Base-by-base conservation (phyloP, 2,329 filamentous ascomycete species). In the Pseudocercospora fijiensis region DNA sequence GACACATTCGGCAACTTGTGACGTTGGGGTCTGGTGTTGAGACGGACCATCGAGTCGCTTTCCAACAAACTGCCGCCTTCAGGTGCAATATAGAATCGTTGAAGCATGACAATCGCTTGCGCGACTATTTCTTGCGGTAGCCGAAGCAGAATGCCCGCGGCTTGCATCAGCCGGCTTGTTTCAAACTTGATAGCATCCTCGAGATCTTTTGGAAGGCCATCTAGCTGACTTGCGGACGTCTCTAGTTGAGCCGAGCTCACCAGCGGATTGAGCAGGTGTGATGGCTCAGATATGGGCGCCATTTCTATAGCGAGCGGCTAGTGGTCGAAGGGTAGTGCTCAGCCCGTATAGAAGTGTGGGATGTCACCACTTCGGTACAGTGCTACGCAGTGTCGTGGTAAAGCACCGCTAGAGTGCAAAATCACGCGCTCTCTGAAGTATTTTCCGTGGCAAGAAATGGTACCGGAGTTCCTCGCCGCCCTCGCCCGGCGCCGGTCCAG, bases 71-170 rank as follows among this genome's bases (percentile, higher is more conserved):
- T 83, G 5, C 80, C 81, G 30, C 81, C 81, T 60, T 82, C 73
- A 78, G 82, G 61, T 77, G 85, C 74, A 80, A 92, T 80, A 89
- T 90, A 96, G 78, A 92, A 95, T 13, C 94, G 86, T 58, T 89
- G 88, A 33, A 96, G 86, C 0, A 95, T 78, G 45, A 97, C 87
- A 73, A 93, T 91, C 2, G 93, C 91, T 73, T 92, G 90, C 4
- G 92, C 90, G 43, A 95, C 91, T 43, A 91, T 86, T 70, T 92
- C 91, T 75, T 96, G 92, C 6, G 92, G 90, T 43, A 98, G 83
- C 55, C 91, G 86, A 2, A 99, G 84, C 18, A 98, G 85, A 57
- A 96, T 84, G 28, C 91, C 91, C 10, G 90, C 90, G 22, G 89
- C 87, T 77, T 95, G 91, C 2, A 89, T 91, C 49, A 94, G 84